These are phyloP conservation scores for Phlebiopsis flavidoalba DNA, from an alignment of 768 basidiomycete genomes.

Conservation along the genomic window DNA sequence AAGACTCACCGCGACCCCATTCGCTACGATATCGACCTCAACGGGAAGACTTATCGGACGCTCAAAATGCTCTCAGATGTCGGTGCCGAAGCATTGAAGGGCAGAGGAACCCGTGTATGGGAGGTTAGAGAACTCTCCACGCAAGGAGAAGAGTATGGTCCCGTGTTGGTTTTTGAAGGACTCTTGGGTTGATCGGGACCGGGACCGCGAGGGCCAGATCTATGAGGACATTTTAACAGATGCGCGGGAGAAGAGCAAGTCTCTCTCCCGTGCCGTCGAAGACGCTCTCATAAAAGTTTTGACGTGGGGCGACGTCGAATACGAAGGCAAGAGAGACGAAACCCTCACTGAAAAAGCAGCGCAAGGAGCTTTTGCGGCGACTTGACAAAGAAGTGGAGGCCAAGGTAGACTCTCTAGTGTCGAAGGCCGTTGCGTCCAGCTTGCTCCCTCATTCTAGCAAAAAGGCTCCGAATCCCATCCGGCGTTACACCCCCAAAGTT, in stretches of 20 bases:
- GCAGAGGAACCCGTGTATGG: not conserved
- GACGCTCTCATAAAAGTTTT: not conserved
- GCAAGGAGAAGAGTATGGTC: not conserved
- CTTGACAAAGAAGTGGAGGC: no score
- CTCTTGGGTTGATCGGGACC: not conserved
- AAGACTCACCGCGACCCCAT: not conserved
- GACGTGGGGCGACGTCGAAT: not conserved
- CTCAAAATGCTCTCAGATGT: not conserved
- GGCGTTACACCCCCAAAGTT: not conserved
- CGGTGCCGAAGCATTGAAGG: not conserved
- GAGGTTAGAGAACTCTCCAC: not conserved
- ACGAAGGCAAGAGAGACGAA: not conserved
- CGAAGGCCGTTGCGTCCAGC: not conserved
- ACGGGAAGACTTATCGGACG: not conserved
- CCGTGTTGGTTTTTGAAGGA: not conserved
- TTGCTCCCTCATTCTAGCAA: not conserved
- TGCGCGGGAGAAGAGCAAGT: not conserved
- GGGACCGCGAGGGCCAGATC: not conserved
- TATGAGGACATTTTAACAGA: not conserved
- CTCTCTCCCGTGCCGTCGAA: not conserved
- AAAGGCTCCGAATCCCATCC: no score
- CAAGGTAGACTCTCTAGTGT: not conserved
- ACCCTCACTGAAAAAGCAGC: no score
- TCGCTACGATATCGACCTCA: not conserved
- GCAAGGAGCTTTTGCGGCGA: no score